Percentiles rank a stretch among this genome's conserved stretches.
These are phyloP conservation scores for Xylariomycetidae sp. DNA, from an alignment of 2,329 filamentous ascomycete genomes.

Conservation along the genomic window DNA sequence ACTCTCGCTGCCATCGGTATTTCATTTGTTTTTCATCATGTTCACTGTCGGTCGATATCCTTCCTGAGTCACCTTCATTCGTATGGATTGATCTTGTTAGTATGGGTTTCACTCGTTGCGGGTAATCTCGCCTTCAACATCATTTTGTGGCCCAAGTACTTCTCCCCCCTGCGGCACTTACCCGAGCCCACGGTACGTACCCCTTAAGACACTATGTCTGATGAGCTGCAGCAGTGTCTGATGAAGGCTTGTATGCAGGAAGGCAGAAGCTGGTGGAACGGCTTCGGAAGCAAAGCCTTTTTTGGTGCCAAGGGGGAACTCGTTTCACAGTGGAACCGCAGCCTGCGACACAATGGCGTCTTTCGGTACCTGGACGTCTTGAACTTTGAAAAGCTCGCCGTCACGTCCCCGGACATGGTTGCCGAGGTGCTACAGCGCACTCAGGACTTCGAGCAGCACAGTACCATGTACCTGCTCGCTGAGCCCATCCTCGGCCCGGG, in stretches of 20 bases:
- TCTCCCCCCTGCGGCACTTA: slow-evolving; percentile 7
- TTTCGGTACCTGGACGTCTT: slow-evolving; percentile 12
- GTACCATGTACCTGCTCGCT: slow-evolving; percentile 6
- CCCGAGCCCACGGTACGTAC: slow-evolving; percentile 15
- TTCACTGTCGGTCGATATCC: not conserved
- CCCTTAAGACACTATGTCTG: no score
- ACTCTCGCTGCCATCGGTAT: not conserved
- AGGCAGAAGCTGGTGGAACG: slow-evolving; percentile 8
- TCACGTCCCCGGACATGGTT: slow-evolving; percentile 9
- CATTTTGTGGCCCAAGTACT: slow-evolving; percentile 7
- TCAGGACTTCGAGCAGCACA: slow-evolving; percentile 15
- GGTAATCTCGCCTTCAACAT: slow-evolving; percentile 2
- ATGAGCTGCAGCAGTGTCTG: no score
- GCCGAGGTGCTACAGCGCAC: slow-evolving; percentile 8
- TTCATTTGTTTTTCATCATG: not conserved
- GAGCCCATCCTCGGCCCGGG: slow-evolving; percentile 11
- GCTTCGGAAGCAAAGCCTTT: slow-evolving; percentile 5
- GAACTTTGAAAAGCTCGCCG: slow-evolving; percentile 9
- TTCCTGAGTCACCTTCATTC: not conserved
- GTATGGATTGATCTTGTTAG: not conserved
- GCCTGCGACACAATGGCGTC: slow-evolving; percentile 20
- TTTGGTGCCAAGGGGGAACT: slow-evolving; percentile 5
- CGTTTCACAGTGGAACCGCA: slow-evolving; percentile 4
- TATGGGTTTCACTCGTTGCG: slow-evolving; percentile 1
- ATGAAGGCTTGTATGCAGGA: no score